phyloP scores from a whole-genome alignment of 2,329 filamentous ascomycete species.

The Cadophora sp. region DNA sequence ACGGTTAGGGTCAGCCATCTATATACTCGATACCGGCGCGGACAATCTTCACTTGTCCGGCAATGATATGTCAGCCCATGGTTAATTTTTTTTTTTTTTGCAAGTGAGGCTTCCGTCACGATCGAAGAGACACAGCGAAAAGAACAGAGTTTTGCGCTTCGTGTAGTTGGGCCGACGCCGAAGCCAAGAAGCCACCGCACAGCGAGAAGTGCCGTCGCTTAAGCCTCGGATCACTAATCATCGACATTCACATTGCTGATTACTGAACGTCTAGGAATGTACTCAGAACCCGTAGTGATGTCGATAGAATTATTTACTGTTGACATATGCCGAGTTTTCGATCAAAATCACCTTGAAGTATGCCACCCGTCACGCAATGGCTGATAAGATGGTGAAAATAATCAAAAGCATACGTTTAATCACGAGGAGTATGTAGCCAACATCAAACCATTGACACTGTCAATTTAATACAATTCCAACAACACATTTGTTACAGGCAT shows the following conservation, averaged over 20 bases:
- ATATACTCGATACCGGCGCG: not conserved
- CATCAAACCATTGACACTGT: no score
- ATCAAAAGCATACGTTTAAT: no score
- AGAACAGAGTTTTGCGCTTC: not conserved
- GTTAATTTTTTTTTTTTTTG: not conserved
- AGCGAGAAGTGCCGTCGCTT: not conserved
- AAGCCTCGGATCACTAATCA: not conserved
- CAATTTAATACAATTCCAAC: no score
- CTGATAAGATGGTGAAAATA: no score
- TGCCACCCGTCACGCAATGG: no score
- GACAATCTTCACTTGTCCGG: not conserved
- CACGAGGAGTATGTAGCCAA: no score
- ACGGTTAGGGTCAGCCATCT: not conserved
- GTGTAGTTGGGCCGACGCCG: not conserved
- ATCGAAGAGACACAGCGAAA: not conserved
- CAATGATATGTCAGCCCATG: not conserved
- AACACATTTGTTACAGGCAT: no score
- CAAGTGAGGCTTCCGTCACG: not conserved
- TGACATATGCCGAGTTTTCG: no score
- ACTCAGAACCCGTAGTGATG: no score
- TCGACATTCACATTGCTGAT: not conserved
- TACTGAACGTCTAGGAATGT: not conserved
- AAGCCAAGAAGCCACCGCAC: not conserved
- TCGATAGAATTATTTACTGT: no score
- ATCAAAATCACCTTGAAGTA: no score